Evolutionary conservation across 164 flowering plant genomes (phyloP), one percentile per base, ranked within the genome.

Genomic region (Umbilicus rupestris): DNA sequence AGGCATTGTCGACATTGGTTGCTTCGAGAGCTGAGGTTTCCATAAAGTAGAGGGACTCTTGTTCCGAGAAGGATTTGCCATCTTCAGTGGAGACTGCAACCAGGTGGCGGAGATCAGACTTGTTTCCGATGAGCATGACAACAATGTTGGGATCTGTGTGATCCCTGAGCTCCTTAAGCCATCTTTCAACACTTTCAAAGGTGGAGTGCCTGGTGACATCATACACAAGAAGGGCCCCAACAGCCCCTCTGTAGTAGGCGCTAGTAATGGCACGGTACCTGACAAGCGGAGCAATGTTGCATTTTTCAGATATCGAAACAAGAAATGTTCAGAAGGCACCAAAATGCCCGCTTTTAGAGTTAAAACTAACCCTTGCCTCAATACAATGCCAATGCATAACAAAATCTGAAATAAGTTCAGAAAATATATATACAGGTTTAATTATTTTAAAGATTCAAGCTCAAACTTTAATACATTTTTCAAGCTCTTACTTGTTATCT

Each of bases 261-360:
- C 90, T 85, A 1, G 90, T 85, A 24, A 85, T 85, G 60, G 90
- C 90, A 55, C 90, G 83, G 78, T 85, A 85, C 81, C 90, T 85
- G 60, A 35, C 57, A 37, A 63, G 22, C 31, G 7, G 9, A 31
- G 47, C 24, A 19, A 55, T 55, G 46, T 46, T 59, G 29, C 0
- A 3, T 35, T 0, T 35, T 3, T 35, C 1, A 35, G 37, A 35
- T 3, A 64, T 24, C 1, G 41, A 7, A 45, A 33, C 3, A 44
- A 24, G 6, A 9, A 41, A 41, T 35, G 37, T 35, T 35, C 44
- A 41, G 44, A 41, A 2, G 10, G 44, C 12, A 41, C 44, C 44
- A 10, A 41, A 3, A 41, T 41, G 44, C 44, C 44, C n/a, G n/a
- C n/a, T n/a, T n/a, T n/a, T n/a, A n/a, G n/a, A n/a, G n/a, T 41